Conservation (phyloP, 1,139 yeast species). For the Lodderomyces beijingensis region DNA sequence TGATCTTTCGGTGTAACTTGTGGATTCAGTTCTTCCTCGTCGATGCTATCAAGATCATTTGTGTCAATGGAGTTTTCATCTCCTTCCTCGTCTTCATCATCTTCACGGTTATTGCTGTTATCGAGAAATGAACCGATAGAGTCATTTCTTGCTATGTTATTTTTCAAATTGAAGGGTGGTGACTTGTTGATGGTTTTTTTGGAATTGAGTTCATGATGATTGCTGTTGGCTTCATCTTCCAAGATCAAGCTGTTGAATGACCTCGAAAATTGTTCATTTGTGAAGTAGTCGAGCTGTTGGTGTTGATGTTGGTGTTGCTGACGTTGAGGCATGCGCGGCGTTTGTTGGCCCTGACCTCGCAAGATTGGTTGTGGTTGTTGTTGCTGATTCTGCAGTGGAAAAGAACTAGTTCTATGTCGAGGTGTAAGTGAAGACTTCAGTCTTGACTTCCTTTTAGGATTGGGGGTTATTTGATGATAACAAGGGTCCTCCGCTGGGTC, state of each 20-base stretch:
- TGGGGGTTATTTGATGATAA: no score
- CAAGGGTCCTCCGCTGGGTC: no score
- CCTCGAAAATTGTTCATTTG: conserved; percentile 40
- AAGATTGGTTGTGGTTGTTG: no score
- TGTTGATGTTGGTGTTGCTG: conserved; percentile 9
- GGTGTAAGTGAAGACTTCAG: no score
- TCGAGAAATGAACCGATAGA: conserved; percentile 14
- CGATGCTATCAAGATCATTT: background rate
- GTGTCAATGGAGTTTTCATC: conserved; percentile 1
- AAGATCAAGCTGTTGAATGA: conserved; percentile 44
- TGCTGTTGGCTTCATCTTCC: conserved; percentile 25
- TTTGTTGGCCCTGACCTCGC: conserved; percentile 1
- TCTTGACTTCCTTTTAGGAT: no score
- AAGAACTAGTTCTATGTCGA: no score
- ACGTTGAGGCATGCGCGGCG: conserved; percentile 5
- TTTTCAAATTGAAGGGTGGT: conserved; percentile 43
- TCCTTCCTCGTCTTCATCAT: conserved; percentile 8
- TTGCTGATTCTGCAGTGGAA: no score
- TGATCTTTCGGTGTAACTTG: background rate
- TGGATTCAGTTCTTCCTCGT: conserved; percentile 14
- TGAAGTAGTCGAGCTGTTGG: conserved; percentile 31
- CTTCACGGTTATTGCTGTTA: conserved; percentile 16
- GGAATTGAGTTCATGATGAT: background rate
- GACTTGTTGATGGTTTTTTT: conserved; percentile 31
- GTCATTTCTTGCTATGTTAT: conserved; percentile 25